These are phyloP conservation scores for Coemansia sp. DNA, from an alignment of 192 early-diverging fungal genomes.

Conservation along the genomic window DNA sequence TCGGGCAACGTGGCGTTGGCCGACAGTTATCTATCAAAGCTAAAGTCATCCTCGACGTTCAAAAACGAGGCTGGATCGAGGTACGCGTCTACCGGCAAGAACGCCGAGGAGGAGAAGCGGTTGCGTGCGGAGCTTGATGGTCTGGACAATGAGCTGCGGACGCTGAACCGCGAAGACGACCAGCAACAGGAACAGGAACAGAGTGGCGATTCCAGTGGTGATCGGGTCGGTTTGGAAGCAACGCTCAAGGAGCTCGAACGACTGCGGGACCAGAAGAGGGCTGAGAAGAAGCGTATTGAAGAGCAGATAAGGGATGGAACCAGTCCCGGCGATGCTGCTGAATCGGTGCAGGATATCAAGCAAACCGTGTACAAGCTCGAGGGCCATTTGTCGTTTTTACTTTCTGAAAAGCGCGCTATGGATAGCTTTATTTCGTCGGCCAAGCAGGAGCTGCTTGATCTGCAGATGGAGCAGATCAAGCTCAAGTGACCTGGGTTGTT, in stretches of 20 bases:
- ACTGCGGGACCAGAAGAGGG: slow-evolving; percentile 28
- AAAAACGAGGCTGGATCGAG: slow-evolving; percentile 47
- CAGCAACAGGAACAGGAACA: neutral
- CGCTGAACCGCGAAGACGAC: slow-evolving; percentile 20
- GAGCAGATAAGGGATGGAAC: neutral
- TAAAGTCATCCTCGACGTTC: slow-evolving; percentile 50
- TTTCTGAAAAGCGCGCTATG: slow-evolving; percentile 43
- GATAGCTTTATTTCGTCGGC: slow-evolving; percentile 39
- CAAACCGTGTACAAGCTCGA: slow-evolving; percentile 48
- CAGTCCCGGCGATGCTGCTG: neutral
- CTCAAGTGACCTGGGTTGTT: slow-evolving; percentile 20
- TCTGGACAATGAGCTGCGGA: slow-evolving; percentile 39
- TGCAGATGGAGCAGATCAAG: slow-evolving; percentile 46
- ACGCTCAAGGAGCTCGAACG: slow-evolving; percentile 36
- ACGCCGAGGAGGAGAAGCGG: slow-evolving; percentile 44
- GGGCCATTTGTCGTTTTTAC: slow-evolving; percentile 44
- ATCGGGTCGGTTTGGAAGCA: slow-evolving; percentile 3
- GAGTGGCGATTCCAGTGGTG: slow-evolving; percentile 12
- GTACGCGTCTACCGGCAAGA: slow-evolving; percentile 48
- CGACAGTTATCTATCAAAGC: slow-evolving; percentile 55
- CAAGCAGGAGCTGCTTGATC: slow-evolving; percentile 44
- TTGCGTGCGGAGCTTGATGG: slow-evolving; percentile 44
- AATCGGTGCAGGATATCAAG: slow-evolving; percentile 41
- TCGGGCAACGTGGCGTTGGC: slow-evolving; percentile 54
- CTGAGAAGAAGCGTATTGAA: slow-evolving; percentile 26